Conservation (phyloP, 1,139 yeast species). For the Magnusiomyces ingens region DNA sequence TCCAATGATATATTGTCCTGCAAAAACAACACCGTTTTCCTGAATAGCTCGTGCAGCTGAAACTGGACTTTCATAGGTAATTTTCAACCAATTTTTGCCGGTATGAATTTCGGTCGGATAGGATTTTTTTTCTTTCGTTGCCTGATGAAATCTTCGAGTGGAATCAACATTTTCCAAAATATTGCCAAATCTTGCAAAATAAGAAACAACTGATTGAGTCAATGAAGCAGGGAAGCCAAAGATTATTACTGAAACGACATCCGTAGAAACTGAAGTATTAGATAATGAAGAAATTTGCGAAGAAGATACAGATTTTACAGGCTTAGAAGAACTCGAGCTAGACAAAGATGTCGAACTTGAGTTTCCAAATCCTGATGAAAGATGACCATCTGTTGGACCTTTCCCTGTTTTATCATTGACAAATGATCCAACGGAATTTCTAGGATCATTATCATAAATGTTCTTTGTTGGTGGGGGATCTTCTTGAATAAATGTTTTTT, state of each 20-base stretch:
- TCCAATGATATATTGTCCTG: slow-evolving; percentile 61
- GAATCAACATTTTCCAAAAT: slow-evolving; percentile 65
- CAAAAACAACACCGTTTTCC: slow-evolving; percentile 69
- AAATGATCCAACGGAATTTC: background rate
- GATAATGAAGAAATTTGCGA: no score
- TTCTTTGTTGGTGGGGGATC: slow-evolving; percentile 34
- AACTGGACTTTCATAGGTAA: slow-evolving; percentile 70
- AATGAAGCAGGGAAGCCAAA: slow-evolving; percentile 83
- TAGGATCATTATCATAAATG: slow-evolving; percentile 25
- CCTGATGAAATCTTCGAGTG: slow-evolving; percentile 16
- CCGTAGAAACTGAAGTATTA: slow-evolving; percentile 5
- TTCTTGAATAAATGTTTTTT: slow-evolving; percentile 22
- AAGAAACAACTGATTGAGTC: slow-evolving; percentile 60
- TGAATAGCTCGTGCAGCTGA: slow-evolving; percentile 78
- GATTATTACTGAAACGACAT: slow-evolving; percentile 57
- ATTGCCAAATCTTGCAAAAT: slow-evolving; percentile 74
- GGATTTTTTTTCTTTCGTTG: slow-evolving; percentile 13
- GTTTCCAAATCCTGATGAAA: slow-evolving; percentile 12
- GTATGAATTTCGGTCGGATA: slow-evolving; percentile 56
- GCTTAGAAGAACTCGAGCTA: slow-evolving; percentile 5
- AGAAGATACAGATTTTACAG: slow-evolving; percentile 6
- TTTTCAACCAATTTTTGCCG: slow-evolving; percentile 82
- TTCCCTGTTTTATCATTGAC: slow-evolving; percentile 8
- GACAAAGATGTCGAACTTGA: slow-evolving; percentile 11
- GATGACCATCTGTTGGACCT: slow-evolving; percentile 17